Percentiles rank a stretch among this genome's conserved stretches.
Evolutionary conservation across 2,329 filamentous ascomycete genomes (phyloP).

Genomic region (Fusarium pseudocircinatum): DNA sequence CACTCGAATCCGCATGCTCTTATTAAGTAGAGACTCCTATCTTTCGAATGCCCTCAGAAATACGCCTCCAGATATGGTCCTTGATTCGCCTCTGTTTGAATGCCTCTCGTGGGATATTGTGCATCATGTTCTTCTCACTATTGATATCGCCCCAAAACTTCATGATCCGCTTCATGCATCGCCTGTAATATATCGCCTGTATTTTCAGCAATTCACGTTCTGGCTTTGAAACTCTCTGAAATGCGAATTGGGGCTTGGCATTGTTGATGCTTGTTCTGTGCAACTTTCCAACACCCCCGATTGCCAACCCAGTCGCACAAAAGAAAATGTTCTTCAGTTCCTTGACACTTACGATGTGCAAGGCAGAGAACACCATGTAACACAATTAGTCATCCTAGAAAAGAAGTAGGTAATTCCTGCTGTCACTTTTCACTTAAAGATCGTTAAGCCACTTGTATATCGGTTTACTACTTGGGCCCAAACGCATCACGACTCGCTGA

Average conservation of each 20-base stretch:
- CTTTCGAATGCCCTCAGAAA: accelerated
- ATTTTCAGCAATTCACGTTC: not conserved
- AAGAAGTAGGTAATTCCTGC: not conserved
- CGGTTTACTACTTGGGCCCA: not conserved
- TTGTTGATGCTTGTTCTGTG: not conserved
- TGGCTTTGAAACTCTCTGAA: not conserved
- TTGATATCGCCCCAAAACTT: not conserved
- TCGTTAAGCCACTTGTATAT: not conserved
- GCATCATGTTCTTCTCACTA: not conserved
- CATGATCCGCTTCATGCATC: not conserved
- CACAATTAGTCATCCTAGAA: not conserved
- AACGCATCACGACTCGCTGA: not conserved
- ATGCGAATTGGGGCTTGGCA: not conserved
- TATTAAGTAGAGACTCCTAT: not conserved
- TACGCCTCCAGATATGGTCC: accelerated
- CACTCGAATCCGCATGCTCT: accelerated
- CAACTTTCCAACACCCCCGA: not conserved
- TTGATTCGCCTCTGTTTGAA: not conserved
- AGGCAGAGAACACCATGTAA: not conserved
- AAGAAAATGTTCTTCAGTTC: not conserved
- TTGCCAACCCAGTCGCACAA: not conserved
- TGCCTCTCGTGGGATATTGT: not conserved
- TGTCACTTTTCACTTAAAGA: not conserved
- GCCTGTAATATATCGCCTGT: not conserved
- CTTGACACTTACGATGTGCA: not conserved